These are phyloP conservation scores for Magnolia kwangsiensis DNA, from an alignment of 164 flowering plant species.

Conservation along the genomic window DNA sequence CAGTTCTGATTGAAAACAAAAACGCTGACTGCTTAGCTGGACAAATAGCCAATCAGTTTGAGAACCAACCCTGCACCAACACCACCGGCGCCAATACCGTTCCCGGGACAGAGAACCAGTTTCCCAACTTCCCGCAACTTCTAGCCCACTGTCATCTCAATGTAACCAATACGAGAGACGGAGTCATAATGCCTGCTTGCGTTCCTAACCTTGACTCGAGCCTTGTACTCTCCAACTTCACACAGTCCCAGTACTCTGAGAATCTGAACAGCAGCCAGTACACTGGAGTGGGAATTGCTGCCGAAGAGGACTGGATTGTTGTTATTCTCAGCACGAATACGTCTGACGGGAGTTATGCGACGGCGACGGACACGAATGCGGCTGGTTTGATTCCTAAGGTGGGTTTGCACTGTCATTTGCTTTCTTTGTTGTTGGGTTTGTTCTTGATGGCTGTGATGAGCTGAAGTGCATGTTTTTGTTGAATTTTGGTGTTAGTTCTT, in stretches of 20 bases:
- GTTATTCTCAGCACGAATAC: constrained; percentile 53
- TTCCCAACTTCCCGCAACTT: constrained; percentile 47
- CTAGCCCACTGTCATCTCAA: constrained; percentile 59
- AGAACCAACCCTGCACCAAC: constrained; percentile 46
- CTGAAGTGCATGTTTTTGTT: not conserved
- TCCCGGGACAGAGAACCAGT: constrained; percentile 30
- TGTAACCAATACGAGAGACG: constrained; percentile 53
- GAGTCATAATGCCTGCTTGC: constrained; percentile 64
- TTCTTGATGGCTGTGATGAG: constrained; percentile 12
- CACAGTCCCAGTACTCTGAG: constrained; percentile 48
- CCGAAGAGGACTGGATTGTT: constrained; percentile 65
- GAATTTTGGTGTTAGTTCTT: not conserved
- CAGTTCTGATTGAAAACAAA: constrained; percentile 45
- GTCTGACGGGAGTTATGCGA: constrained; percentile 37
- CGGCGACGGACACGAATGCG: constrained; percentile 7
- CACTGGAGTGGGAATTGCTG: constrained; percentile 52
- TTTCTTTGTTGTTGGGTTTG: constrained; percentile 20
- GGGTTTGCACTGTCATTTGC: not conserved
- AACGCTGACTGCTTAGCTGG: constrained; percentile 82
- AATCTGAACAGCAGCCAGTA: constrained; percentile 47
- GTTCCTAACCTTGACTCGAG: constrained; percentile 50
- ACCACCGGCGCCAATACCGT: constrained; percentile 28
- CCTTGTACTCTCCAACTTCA: constrained; percentile 65
- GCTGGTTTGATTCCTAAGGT: constrained; percentile 19
- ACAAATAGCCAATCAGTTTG: constrained; percentile 48